phyloP scores from a whole-genome alignment of 2,329 filamentous ascomycete genomes.

The Trichoderma hamatum region DNA sequence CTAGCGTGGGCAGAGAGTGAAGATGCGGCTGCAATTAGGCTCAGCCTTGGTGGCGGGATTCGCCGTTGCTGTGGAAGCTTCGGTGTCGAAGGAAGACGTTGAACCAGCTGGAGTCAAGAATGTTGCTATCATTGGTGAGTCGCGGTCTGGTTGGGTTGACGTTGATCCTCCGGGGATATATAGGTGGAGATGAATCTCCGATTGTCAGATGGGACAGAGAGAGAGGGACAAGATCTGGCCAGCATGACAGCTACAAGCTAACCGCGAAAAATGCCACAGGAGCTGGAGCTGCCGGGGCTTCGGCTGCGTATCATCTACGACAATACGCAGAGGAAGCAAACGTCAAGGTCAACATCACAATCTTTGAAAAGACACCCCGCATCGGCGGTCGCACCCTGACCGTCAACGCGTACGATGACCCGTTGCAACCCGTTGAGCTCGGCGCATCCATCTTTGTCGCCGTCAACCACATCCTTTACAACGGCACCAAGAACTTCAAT shows the following conservation, averaged over 20 bases:
- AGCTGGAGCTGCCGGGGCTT: constrained; percentile 85
- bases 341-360: constrained; percentile 73
- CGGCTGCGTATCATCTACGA: constrained; percentile 79
- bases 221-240: neutral
- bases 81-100: constrained; percentile 21
- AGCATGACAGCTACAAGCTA: neutral
- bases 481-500: constrained; percentile 71
- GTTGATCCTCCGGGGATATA: neutral
- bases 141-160: neutral
- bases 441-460: constrained; percentile 91
- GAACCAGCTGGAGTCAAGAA: constrained; percentile 35
- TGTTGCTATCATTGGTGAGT: constrained; percentile 44
- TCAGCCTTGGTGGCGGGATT: constrained; percentile 30
- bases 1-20: neutral
- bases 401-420: constrained; percentile 72
- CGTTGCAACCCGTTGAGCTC: constrained; percentile 73
- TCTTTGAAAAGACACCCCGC: constrained; percentile 79
- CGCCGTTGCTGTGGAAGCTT: constrained; percentile 26
- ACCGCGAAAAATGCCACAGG: constrained; percentile 55
- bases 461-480: constrained; percentile 79
- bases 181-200: neutral
- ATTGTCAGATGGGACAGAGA: neutral
- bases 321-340: constrained; percentile 67
- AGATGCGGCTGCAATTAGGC: constrained; percentile 28
- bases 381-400: constrained; percentile 89